Evolutionary conservation across 352 stramenopile genomes (phyloP).

Genomic region (Globisporangium carolinianum): DNA sequence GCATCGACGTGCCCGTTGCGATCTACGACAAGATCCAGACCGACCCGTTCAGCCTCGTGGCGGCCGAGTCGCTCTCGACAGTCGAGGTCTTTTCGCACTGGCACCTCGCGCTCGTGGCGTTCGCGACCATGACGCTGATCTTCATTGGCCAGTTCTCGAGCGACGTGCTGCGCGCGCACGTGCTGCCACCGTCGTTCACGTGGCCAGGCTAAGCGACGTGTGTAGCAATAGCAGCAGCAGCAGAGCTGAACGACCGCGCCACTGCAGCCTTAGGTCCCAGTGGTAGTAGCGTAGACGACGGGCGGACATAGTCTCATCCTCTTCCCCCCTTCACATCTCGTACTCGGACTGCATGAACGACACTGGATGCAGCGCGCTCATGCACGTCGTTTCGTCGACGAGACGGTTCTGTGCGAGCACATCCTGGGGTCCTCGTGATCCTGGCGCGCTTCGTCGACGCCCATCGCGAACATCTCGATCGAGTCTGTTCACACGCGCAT

Average conservation of each 20-base stretch:
- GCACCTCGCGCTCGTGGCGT: slow-evolving; percentile 66
- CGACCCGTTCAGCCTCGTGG: slow-evolving; percentile 86
- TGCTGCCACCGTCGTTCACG: slow-evolving; percentile 56
- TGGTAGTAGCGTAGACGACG: too few relatives aligned
- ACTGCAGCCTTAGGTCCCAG: too few relatives aligned
- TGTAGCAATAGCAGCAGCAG: too few relatives aligned
- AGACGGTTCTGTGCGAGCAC: too few relatives aligned
- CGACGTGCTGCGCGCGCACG: slow-evolving; percentile 51
- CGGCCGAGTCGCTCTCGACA: slow-evolving; percentile 75
- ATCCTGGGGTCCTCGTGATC: too few relatives aligned
- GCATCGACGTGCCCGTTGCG: slow-evolving; percentile 50
- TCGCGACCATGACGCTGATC: slow-evolving; percentile 78
- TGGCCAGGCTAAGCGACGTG: slow-evolving; percentile 21
- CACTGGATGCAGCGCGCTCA: neutral
- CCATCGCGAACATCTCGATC: too few relatives aligned
- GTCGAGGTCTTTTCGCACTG: slow-evolving; percentile 80
- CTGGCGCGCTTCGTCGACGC: too few relatives aligned
- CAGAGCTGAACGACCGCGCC: too few relatives aligned
- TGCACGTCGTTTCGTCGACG: neutral
- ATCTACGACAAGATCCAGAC: slow-evolving; percentile 78
- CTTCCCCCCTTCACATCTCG: too few relatives aligned
- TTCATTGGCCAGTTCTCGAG: slow-evolving; percentile 80
- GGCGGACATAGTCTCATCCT: too few relatives aligned
- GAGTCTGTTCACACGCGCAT: too few relatives aligned
- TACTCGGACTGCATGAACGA: too few relatives aligned